These are phyloP conservation scores for Cutaneotrichosporon cyanovorans DNA, from an alignment of 1,284 basidiomycete species.

Conservation along the genomic window DNA sequence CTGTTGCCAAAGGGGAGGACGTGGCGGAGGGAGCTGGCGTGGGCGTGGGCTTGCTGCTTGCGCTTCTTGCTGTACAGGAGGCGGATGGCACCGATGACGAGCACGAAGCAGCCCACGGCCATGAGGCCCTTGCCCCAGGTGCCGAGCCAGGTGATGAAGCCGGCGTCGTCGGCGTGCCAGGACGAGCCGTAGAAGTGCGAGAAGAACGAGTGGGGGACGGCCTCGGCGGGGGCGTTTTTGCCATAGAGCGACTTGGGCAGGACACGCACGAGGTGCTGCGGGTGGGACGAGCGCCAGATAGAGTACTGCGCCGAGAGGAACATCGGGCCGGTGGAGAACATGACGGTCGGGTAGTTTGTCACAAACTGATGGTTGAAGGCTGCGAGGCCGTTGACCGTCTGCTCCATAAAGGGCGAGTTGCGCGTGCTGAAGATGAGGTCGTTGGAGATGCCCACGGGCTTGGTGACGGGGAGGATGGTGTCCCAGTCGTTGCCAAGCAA, in stretches of 20 bases:
- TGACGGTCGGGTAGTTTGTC: constrained; percentile 96
- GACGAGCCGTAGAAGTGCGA: constrained; percentile 92
- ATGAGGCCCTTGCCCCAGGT: constrained; percentile 77
- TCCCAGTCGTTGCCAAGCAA: constrained; percentile 68
- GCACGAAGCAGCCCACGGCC: constrained; percentile 66
- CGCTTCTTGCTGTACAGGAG: constrained; percentile 48
- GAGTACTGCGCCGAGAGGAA: constrained; percentile 82
- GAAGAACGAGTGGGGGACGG: constrained; percentile 89
- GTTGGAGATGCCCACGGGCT: constrained; percentile 94
- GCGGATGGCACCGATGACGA: constrained; percentile 61
- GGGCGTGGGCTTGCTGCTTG: too few relatives aligned
- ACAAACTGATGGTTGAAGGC: constrained; percentile 92
- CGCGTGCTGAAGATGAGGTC: constrained; percentile 90
- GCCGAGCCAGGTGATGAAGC: constrained; percentile 82
- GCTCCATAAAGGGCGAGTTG: constrained; percentile 80
- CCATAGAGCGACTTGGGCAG: constrained; percentile 91
- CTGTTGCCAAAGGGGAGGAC: constrained; percentile 5
- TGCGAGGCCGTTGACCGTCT: constrained; percentile 83
- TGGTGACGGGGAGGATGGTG: constrained; percentile 86
- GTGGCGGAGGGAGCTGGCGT: constrained; percentile 12
- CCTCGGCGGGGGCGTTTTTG: constrained; percentile 78
- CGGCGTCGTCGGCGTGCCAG: constrained; percentile 92
- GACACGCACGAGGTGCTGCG: constrained; percentile 62
- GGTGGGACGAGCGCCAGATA: constrained; percentile 63
- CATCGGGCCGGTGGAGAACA: constrained; percentile 98